Conservation (phyloP, 2,329 filamentous ascomycete species). For the Rugonectria rugulosa region DNA sequence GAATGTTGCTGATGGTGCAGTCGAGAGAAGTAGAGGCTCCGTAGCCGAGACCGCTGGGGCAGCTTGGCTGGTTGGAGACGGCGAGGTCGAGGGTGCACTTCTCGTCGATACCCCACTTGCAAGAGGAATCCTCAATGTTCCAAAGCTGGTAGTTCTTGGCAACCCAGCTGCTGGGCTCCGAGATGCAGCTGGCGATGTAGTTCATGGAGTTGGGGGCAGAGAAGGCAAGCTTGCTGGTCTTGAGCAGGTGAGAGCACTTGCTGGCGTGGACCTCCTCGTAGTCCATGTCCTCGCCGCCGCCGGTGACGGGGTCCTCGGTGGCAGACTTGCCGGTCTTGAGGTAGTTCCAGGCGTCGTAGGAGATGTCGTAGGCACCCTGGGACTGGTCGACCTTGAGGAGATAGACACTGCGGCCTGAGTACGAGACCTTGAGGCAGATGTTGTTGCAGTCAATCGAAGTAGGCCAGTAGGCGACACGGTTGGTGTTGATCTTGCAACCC, state of each 20-base stretch:
- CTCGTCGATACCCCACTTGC: constrained; percentile 60
- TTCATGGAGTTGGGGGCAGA: constrained; percentile 65
- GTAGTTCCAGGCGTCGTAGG: constrained; percentile 69
- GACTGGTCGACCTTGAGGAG: constrained; percentile 67
- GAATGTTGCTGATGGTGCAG: constrained; percentile 58
- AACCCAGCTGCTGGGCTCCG: constrained; percentile 56
- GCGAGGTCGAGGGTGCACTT: constrained; percentile 56
- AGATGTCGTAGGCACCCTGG: constrained; percentile 64
- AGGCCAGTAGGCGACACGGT: constrained; percentile 70
- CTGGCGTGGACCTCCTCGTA: constrained; percentile 57
- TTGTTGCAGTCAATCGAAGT: constrained; percentile 59
- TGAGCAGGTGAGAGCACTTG: constrained; percentile 59
- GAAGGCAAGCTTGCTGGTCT: constrained; percentile 60
- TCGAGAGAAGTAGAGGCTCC: constrained; percentile 40
- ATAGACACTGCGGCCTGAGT: constrained; percentile 58
- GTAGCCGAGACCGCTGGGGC: constrained; percentile 50
- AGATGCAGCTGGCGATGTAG: constrained; percentile 57
- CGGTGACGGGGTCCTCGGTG: constrained; percentile 51
- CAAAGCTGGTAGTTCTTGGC: constrained; percentile 60
- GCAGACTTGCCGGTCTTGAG: constrained; percentile 60
- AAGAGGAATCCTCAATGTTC: constrained; percentile 61
- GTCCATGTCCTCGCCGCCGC: constrained; percentile 60
- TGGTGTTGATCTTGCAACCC: constrained; percentile 67
- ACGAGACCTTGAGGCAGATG: constrained; percentile 62
- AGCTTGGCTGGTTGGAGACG: constrained; percentile 59